phyloP scores from a whole-genome alignment of 1,284 basidiomycete species.

The Polyporus tsugae region DNA sequence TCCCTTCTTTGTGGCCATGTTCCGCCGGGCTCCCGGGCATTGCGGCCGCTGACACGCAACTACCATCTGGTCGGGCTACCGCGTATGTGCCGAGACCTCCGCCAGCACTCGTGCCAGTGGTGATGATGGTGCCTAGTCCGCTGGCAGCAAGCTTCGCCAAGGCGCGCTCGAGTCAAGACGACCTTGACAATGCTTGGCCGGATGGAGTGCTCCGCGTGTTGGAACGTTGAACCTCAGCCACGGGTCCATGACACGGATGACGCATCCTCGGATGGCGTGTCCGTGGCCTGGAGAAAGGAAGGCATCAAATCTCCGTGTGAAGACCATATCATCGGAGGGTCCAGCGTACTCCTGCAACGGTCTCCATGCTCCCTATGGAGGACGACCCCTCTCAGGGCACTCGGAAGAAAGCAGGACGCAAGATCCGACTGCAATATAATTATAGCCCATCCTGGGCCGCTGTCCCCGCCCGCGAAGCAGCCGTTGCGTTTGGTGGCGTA shows the following conservation, averaged over 20 bases:
- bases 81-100: background rate
- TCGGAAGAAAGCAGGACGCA: too few relatives aligned
- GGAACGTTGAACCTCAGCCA: background rate
- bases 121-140: too few relatives aligned
- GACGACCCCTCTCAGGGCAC: slow-evolving; percentile 2
- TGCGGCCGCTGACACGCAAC: background rate
- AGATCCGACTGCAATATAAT: too few relatives aligned
- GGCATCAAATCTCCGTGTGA: background rate
- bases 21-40: background rate
- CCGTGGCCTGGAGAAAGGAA: background rate
- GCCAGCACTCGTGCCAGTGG: too few relatives aligned
- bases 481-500: too few relatives aligned
- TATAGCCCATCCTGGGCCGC: too few relatives aligned
- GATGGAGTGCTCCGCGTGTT: background rate
- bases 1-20: background rate
- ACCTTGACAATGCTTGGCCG: background rate
- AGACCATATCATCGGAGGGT: background rate
- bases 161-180: too few relatives aligned
- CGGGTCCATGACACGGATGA: background rate
- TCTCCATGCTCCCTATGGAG: background rate
- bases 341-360: background rate
- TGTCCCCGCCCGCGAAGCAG: too few relatives aligned
- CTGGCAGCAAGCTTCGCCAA: too few relatives aligned
- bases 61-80: background rate
- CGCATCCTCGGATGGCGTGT: background rate